phyloP scores from a whole-genome alignment of 2,329 filamentous ascomycete species.

The Corinectria fuckeliana region DNA sequence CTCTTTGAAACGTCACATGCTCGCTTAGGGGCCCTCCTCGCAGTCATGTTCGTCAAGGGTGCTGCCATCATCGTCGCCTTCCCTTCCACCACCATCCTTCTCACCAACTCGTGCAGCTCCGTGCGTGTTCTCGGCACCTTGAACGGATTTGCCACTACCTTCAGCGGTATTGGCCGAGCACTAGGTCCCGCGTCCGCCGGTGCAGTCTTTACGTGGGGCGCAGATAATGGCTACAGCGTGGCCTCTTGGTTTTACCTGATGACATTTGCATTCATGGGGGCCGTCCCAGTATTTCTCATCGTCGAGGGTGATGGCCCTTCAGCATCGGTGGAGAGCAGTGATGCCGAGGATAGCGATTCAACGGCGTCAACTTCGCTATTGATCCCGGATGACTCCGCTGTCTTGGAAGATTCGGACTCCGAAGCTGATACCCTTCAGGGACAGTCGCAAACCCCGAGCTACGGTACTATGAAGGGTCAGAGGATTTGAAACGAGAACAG shows the following conservation, averaged over 20 bases:
- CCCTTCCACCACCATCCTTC: constrained; percentile 85
- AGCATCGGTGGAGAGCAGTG: constrained; percentile 42
- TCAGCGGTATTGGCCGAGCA: constrained; percentile 81
- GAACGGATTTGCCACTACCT: constrained; percentile 87
- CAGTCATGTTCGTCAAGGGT: constrained; percentile 76
- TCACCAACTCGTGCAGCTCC: constrained; percentile 84
- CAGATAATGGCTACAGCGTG: constrained; percentile 77
- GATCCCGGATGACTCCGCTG: constrained; percentile 28
- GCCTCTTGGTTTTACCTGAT: constrained; percentile 84
- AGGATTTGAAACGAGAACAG: background rate
- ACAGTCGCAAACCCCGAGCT: constrained; percentile 15
- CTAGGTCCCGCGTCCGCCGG: constrained; percentile 79
- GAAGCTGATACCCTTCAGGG: constrained; percentile 25
- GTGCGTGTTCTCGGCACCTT: constrained; percentile 80
- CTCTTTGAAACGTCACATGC: constrained; percentile 57
- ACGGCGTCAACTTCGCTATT: constrained; percentile 27
- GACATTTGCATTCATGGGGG: constrained; percentile 66
- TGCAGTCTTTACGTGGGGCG: constrained; percentile 75
- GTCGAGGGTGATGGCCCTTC: constrained; percentile 74
- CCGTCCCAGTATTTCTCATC: constrained; percentile 76
- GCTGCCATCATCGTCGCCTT: constrained; percentile 83
- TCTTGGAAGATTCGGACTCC: constrained; percentile 31
- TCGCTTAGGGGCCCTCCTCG: constrained; percentile 69
- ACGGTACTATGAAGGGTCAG: constrained; percentile 30
- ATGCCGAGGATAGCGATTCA: constrained; percentile 35